phyloP scores from a whole-genome alignment of 495 filamentous ascomycete genomes.

The Penicillium malachiteum region DNA sequence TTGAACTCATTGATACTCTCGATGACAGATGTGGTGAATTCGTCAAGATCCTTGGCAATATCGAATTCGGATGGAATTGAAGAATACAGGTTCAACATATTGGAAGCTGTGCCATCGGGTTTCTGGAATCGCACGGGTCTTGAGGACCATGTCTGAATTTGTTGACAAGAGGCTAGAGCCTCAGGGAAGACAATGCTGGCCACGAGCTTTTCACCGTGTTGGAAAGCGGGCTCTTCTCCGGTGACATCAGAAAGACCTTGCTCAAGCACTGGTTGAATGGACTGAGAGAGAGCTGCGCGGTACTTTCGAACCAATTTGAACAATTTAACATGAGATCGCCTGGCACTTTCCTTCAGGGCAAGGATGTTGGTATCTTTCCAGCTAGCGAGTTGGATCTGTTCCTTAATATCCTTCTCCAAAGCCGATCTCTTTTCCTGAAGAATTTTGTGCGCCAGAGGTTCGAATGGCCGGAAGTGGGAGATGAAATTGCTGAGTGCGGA shows the following conservation, averaged over 20 bases:
- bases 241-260: slow-evolving; percentile 61
- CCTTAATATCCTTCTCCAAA: slow-evolving; percentile 83
- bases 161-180: slow-evolving; percentile 52
- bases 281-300: slow-evolving; percentile 67
- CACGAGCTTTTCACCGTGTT: slow-evolving; percentile 13
- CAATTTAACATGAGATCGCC: slow-evolving; percentile 85
- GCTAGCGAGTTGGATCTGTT: slow-evolving; percentile 81
- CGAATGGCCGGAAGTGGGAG: slow-evolving; percentile 66
- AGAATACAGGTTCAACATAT: slow-evolving; percentile 59
- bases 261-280: slow-evolving; percentile 62
- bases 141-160: slow-evolving; percentile 51
- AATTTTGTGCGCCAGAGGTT: slow-evolving; percentile 57
- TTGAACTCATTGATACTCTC: slow-evolving; percentile 68
- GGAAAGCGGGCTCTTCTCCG: slow-evolving; percentile 22
- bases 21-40: slow-evolving; percentile 65
- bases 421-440: slow-evolving; percentile 61
- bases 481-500: slow-evolving; percentile 77
- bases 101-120: slow-evolving; percentile 57
- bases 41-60: slow-evolving; percentile 58
- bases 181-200: slow-evolving; percentile 35
- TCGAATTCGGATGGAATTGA: slow-evolving; percentile 53
- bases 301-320: slow-evolving; percentile 91
- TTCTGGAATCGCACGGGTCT: slow-evolving; percentile 71
- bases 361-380: slow-evolving; percentile 98
- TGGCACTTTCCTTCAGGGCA: slow-evolving; percentile 80